phyloP scores from a whole-genome alignment of 192 early-diverging fungal genomes.

The Gigaspora rosea region DNA sequence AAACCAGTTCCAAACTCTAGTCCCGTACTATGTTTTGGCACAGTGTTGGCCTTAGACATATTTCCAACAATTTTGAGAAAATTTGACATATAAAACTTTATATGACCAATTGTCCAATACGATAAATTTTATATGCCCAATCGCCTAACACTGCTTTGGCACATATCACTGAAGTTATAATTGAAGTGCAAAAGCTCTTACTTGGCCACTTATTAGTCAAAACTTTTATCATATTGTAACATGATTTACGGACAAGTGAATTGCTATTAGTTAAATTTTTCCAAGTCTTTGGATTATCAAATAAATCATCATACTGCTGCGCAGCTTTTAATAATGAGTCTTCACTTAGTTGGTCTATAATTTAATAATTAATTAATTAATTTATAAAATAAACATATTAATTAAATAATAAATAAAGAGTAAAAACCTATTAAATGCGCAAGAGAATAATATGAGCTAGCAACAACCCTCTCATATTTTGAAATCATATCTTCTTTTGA shows the following conservation, averaged over 20 bases:
- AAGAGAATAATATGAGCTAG: slow-evolving; percentile 61
- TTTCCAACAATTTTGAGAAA: too few relatives aligned
- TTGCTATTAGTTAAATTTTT: slow-evolving; percentile 44
- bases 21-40: too few relatives aligned
- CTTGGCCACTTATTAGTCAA: slow-evolving; percentile 47
- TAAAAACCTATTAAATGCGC: slow-evolving; percentile 52
- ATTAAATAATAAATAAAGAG: slow-evolving; percentile 8
- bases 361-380: not conserved
- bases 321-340: slow-evolving; percentile 35
- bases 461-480: slow-evolving; percentile 68
- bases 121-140: too few relatives aligned
- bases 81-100: too few relatives aligned
- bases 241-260: slow-evolving; percentile 57
- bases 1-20: too few relatives aligned
- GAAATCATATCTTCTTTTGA: slow-evolving; percentile 74
- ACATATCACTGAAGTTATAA: too few relatives aligned
- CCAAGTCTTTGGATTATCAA: slow-evolving; percentile 63
- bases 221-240: slow-evolving; percentile 61
- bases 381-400: slow-evolving; percentile 26
- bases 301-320: slow-evolving; percentile 46
- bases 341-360: not conserved
- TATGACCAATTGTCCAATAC: too few relatives aligned
- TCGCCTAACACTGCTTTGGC: too few relatives aligned
- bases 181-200: slow-evolving; percentile 32
- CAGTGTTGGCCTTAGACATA: too few relatives aligned